Conservation (phyloP, 345 rosid genomes). For the Gossypium mustelinum region DNA sequence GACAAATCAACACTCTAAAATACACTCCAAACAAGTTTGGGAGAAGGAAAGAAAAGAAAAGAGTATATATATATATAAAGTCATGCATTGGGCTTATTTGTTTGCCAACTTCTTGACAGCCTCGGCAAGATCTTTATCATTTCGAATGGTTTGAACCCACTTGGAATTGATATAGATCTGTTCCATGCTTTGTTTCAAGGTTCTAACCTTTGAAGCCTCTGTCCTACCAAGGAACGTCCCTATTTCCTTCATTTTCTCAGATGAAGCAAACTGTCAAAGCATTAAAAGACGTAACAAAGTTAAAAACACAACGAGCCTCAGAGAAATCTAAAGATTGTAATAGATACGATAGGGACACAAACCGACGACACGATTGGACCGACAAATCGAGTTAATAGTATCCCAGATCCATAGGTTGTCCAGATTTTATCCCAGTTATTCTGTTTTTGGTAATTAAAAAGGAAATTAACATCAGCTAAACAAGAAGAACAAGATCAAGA, state of each 20-base stretch:
- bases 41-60: neutral
- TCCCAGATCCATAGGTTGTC: slow-evolving; percentile 68
- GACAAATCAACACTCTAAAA: neutral
- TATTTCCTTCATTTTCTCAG: slow-evolving; percentile 68
- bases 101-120: neutral
- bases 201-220: slow-evolving; percentile 59
- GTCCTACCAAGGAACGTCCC: slow-evolving; percentile 66
- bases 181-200: slow-evolving; percentile 92
- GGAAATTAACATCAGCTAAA: neutral
- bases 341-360: slow-evolving; percentile 10
- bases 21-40: neutral
- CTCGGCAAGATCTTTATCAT: neutral
- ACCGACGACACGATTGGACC: slow-evolving; percentile 77
- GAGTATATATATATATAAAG: neutral
- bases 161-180: slow-evolving; percentile 60
- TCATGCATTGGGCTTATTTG: neutral
- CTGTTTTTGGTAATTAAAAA: neutral
- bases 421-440: slow-evolving; percentile 64
- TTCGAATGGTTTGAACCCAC: slow-evolving; percentile 24
- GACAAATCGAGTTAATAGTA: slow-evolving; percentile 64
- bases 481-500: neutral
- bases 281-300: neutral
- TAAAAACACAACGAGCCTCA: neutral
- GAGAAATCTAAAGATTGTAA: neutral
- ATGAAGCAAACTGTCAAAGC: slow-evolving; percentile 63